These are phyloP conservation scores for Rosa multiflora DNA, from an alignment of 306 rosid genomes.

Conservation along the genomic window DNA sequence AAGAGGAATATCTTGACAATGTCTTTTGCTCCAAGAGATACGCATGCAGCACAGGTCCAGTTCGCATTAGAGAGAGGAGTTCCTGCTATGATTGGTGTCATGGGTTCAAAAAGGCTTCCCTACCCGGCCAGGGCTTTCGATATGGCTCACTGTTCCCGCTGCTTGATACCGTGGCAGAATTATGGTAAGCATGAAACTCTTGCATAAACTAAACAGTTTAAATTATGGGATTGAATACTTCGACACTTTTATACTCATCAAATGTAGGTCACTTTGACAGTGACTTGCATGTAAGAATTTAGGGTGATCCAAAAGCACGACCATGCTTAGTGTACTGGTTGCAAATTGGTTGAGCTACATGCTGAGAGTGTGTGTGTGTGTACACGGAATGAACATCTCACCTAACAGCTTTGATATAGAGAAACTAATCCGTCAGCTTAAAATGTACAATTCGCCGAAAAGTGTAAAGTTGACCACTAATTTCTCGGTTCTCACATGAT, in stretches of 20 bases:
- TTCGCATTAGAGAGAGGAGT: constrained; percentile 96
- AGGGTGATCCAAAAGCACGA: background rate
- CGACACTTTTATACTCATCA: too few relatives aligned
- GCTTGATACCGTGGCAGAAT: constrained; percentile 78
- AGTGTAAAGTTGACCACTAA: background rate
- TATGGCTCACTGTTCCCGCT: constrained; percentile 99
- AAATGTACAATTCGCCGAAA: background rate
- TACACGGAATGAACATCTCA: background rate
- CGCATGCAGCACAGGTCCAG: constrained; percentile 96
- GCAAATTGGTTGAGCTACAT: background rate
- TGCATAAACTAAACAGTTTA: background rate
- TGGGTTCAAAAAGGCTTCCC: constrained; percentile 84
- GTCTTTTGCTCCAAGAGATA: constrained; percentile 98
- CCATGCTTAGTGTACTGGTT: background rate
- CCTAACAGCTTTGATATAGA: background rate
- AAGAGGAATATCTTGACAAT: constrained; percentile 75
- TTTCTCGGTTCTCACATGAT: background rate
- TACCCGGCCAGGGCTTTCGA: constrained; percentile 95
- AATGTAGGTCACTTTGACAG: background rate
- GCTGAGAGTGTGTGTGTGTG: background rate
- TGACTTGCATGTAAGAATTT: background rate
- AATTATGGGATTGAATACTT: background rate
- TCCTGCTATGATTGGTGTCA: constrained; percentile 95
- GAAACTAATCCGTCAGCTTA: background rate
- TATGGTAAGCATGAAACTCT: constrained; percentile 38